Base-by-base conservation (phyloP, 2,329 filamentous ascomycete genomes). In the Epichloe coenophiala region DNA sequence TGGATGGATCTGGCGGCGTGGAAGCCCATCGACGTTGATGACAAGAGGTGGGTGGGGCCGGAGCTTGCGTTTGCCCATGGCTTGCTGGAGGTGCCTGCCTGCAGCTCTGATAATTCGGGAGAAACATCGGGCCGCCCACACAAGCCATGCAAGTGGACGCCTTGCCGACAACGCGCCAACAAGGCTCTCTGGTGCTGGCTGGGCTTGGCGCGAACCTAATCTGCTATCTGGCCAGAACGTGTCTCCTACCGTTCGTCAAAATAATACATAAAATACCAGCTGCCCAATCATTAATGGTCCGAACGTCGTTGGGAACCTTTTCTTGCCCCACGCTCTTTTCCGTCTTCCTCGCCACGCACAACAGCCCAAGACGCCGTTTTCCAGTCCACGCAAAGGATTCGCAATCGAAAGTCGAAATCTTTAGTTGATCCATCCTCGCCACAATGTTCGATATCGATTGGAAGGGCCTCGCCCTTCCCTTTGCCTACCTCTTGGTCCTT, bases 401-500 rank as follows among this genome's bases (percentile, higher is more conserved):
- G 17, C 17, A 17, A 17, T 17, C 17, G 17, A 17, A 17, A 17
- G 17, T 17, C 17, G 17, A 17, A 17, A 17, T 17, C 17, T 17
- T 17, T 17, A 17, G 17, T 17, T 17, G 17, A 17, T 17, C 17
- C 17, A 17, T 17, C 15, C 19, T 38, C 1, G n/a, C 37, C 31
- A 47, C 17, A 40, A 56, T 55, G 56, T 48, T 56, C 41, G 49
- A 50, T 55, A 67, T 83, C 58, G 80, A 94, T 75, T 95, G 88
- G 88, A 72, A 86, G 70, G 85, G 86, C 71, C 83, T 97, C 54
- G 74, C 81, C 63, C 80, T 96, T 61, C 91, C 93, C 53, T 79
- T 96, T 63, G 84, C 88, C 70, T 98, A 98, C 70, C 77, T 98
- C 53, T 76, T 81, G 59, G 86, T 97, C 53, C 83, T 98, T 50